A percentile compares a stretch with the other conserved stretches of the same genome.
These are phyloP conservation scores for Stenogyne calaminthoides DNA, from an alignment of 305 asterid species.

Conservation along the genomic window DNA sequence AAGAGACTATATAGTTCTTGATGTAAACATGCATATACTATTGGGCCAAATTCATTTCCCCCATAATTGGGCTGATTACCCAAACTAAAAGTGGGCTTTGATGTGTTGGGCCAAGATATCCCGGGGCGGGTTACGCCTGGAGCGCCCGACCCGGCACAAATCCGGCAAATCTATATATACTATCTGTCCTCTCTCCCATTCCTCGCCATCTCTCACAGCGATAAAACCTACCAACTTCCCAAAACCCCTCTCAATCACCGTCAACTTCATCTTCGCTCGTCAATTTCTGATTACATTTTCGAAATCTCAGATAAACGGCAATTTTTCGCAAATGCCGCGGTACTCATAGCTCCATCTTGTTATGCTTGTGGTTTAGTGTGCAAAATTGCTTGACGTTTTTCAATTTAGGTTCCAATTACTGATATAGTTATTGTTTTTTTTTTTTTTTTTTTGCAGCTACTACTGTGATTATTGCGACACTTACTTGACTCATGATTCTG, in stretches of 20 bases:
- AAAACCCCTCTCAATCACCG: slow-evolving; percentile 28
- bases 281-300: background rate
- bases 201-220: background rate
- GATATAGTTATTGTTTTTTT: background rate
- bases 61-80: too few species aligned
- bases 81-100: background rate
- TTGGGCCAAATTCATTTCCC: background rate
- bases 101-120: background rate
- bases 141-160: slow-evolving; percentile 17
- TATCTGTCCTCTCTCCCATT: background rate
- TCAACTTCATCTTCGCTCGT: slow-evolving; percentile 4
- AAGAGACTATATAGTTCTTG: too few species aligned
- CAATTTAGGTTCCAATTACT: slow-evolving; percentile 16
- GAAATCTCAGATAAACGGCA: background rate
- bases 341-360: slow-evolving; percentile 5
- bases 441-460: slow-evolving; percentile 41
- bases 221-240: slow-evolving; percentile 32
- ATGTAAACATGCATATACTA: background rate
- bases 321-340: slow-evolving; percentile 40
- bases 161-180: background rate
- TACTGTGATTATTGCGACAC: slow-evolving; percentile 76
- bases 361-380: background rate
- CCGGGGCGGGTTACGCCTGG: background rate
- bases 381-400: background rate
- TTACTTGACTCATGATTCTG: slow-evolving; percentile 72